Percentiles rank a stretch among this genome's conserved stretches.
Evolutionary conservation across 2,329 filamentous ascomycete species (phyloP).

Genomic region (Mycosphaerella sp.): DNA sequence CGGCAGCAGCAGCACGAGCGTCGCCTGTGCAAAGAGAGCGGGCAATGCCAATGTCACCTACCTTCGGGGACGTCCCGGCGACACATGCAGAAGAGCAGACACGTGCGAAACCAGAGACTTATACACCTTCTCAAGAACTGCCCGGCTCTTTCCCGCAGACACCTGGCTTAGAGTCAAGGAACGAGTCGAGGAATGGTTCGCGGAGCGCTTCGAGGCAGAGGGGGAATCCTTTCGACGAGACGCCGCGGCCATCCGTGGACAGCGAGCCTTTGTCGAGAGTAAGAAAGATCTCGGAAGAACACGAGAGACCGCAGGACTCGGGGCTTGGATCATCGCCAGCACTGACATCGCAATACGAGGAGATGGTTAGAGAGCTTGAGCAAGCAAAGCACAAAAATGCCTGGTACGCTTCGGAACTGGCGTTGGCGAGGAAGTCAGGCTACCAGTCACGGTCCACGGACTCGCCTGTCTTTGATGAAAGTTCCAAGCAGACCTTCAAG

Average conservation of each 20-base stretch:
- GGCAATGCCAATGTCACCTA: constrained; percentile 19
- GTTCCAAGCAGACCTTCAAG: constrained; percentile 69
- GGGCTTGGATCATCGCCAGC: constrained; percentile 55
- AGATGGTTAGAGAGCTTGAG: constrained; percentile 81
- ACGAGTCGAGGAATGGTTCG: constrained; percentile 13
- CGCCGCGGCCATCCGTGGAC: constrained; percentile 24
- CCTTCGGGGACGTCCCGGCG: constrained; percentile 16
- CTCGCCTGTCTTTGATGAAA: constrained; percentile 66
- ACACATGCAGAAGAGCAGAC: constrained; percentile 9
- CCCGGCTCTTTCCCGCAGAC: constrained; percentile 7
- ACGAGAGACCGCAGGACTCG: constrained; percentile 54
- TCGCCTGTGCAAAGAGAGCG: constrained; percentile 15
- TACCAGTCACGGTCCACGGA: constrained; percentile 61
- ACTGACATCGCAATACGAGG: constrained; percentile 61
- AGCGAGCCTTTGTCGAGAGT: constrained; percentile 27
- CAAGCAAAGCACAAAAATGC: constrained; percentile 78
- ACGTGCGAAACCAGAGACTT: constrained; percentile 29
- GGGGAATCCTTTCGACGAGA: constrained; percentile 19
- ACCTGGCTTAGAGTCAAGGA: constrained; percentile 16
- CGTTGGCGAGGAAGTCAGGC: constrained; percentile 82
- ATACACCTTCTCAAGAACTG: constrained; percentile 29
- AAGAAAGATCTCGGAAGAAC: constrained; percentile 25
- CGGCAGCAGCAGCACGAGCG: constrained; percentile 7
- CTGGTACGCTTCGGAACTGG: constrained; percentile 94
- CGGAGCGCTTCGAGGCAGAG: constrained; percentile 12